Conservation (phyloP, 176 grass and related monocot species). For the Zizania latifolia region DNA sequence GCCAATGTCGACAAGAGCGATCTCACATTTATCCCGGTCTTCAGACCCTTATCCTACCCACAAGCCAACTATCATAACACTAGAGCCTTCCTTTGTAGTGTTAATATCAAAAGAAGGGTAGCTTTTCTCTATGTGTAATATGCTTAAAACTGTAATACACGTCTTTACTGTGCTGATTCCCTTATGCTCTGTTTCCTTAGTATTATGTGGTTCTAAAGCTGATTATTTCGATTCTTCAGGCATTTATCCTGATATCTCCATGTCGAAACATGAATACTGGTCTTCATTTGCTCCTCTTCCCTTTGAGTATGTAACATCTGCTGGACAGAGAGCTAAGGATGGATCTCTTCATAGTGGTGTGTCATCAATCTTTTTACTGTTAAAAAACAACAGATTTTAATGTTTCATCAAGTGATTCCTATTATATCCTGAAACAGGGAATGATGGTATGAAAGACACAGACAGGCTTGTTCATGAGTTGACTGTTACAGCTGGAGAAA, state of each 20-base stretch:
- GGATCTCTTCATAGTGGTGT: constrained; percentile 39
- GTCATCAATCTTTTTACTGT: constrained; percentile 10
- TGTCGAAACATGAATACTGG: constrained; percentile 86
- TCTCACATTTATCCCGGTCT: too few species aligned
- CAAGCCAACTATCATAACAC: too few species aligned
- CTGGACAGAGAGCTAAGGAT: constrained; percentile 81
- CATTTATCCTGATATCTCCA: constrained; percentile 80
- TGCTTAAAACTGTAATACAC: not conserved
- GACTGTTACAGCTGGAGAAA: constrained; percentile 68
- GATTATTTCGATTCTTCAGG: constrained; percentile 46
- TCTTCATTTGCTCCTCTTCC: constrained; percentile 94
- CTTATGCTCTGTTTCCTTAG: not conserved
- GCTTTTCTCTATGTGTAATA: not conserved
- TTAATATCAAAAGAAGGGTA: not conserved
- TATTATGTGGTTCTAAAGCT: not conserved
- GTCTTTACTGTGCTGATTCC: not conserved
- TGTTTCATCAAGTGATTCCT: not conserved
- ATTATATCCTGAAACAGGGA: constrained; percentile 31
- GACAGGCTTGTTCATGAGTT: constrained; percentile 53
- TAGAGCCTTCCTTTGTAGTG: not conserved
- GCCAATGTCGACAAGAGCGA: too few species aligned
- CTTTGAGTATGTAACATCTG: constrained; percentile 76
- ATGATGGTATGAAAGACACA: constrained; percentile 36
- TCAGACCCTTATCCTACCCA: too few species aligned
- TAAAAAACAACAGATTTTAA: not conserved